Evolutionary conservation across 768 basidiomycete species (phyloP), one percentile per base, ranked within the genome.

Genomic region (Tephrocybe sp.): DNA sequence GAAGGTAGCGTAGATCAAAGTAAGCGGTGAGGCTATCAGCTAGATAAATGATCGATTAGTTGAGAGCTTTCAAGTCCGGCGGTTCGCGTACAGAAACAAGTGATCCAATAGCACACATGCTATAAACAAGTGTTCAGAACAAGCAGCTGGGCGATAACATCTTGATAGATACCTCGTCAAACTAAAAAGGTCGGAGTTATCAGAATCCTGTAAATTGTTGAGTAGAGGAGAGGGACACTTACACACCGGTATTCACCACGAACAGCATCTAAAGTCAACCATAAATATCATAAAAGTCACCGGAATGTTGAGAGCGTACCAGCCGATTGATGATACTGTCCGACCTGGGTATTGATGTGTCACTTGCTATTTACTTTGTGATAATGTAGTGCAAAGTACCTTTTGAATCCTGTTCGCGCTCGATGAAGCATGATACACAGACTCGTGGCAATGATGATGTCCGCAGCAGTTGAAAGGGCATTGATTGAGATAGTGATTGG

Each of bases 171-270:
- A 73, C 70, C 68, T 70, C 8, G 72, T 75, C 26, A 73, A 44
- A n/a, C 71, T 71, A 1, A 27, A 39, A 37, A 36, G n/a, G 31
- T 13, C 38, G 19, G 24, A 6, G 51, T 58, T 32, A 62, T 49
- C 22, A 9, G 31, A 16, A 12, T 28, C 25, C 11, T 19, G 9
- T 7, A 25, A 30, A 22, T 8, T 6, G n/a, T n/a, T 18, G 9
- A 32, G 19, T 6, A 19, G 16, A 37, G 5, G 36, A 19, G 5
- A 12, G 46, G n/a, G n/a, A 30, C 16, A 47, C 72, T 60, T 46
- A 76, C 76, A 76, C 60, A 53, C 76, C 76, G 15, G 76, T 79
- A 51, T 79, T 81, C 46, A 83, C 69, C 32, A 74, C 73, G 59
- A 79, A 83, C n/a, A 82, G 18, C 34, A 80, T 82, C 76, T 79